phyloP scores from a whole-genome alignment of 2,329 filamentous ascomycete species.

The Sporothrix inflata region DNA sequence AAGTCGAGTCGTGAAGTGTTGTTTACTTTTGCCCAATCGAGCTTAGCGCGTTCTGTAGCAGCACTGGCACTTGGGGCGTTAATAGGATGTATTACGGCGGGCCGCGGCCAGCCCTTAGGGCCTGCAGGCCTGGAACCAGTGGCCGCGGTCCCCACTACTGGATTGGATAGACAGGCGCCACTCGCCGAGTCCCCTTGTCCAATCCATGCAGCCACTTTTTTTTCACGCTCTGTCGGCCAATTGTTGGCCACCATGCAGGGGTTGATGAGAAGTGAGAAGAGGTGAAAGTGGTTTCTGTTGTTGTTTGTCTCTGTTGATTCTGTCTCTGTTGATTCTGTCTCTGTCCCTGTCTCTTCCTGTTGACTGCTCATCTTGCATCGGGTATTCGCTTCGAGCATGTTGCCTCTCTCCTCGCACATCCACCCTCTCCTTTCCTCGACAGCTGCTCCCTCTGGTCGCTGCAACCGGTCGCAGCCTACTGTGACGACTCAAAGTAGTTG shows the following conservation, averaged over 20 bases:
- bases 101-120: background rate
- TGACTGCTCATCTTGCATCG: background rate
- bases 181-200: background rate
- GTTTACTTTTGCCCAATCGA: constrained; percentile 32
- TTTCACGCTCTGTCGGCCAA: background rate
- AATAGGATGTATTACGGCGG: background rate
- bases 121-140: too few species aligned
- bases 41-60: constrained; percentile 25
- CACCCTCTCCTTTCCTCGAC: too few species aligned
- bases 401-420: too few species aligned
- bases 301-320: background rate
- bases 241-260: background rate
- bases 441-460: background rate
- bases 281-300: background rate
- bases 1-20: background rate
- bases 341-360: too few species aligned
- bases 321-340: background rate
- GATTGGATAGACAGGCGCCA: background rate
- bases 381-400: background rate
- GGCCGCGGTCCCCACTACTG: too few species aligned
- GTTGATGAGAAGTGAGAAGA: background rate
- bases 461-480: background rate
- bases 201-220: background rate
- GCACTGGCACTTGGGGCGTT: background rate
- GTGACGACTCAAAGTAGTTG: constrained; percentile 35